phyloP scores from a whole-genome alignment of 805 yeast genomes.

The Yamadazyma ubonensis region DNA sequence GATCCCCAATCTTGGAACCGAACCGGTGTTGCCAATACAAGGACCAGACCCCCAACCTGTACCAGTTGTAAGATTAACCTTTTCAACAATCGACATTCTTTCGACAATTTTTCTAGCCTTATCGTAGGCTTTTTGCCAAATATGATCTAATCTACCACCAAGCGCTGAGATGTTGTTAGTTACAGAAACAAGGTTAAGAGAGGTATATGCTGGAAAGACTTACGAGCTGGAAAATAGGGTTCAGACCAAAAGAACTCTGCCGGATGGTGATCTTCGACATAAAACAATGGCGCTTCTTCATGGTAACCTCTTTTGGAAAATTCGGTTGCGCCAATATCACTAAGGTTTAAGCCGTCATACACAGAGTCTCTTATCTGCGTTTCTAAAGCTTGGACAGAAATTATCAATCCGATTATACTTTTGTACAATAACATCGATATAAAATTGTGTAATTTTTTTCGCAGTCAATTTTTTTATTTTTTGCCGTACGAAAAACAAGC shows the following conservation, averaged over 20 bases:
- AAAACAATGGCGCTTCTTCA: constrained; percentile 31
- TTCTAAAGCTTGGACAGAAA: background rate
- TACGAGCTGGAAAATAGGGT: constrained; percentile 39
- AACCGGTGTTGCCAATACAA: constrained; percentile 61
- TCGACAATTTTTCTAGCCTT: constrained; percentile 56
- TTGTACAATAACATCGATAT: too few species aligned
- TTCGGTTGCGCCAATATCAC: background rate
- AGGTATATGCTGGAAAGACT: constrained; percentile 16
- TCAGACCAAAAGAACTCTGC: constrained; percentile 26
- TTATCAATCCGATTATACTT: background rate
- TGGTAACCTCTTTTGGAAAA: constrained; percentile 27
- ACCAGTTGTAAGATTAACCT: constrained; percentile 62
- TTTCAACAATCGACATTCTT: constrained; percentile 56
- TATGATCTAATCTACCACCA: constrained; percentile 49
- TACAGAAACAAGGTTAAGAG: background rate
- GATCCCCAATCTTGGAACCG: constrained; percentile 53
- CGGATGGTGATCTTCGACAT: constrained; percentile 27
- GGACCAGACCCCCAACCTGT: constrained; percentile 65
- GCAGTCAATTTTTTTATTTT: too few species aligned
- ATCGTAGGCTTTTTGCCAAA: constrained; percentile 58
- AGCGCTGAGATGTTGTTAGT: constrained; percentile 23
- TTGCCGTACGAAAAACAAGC: too few species aligned
- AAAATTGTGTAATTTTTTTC: too few species aligned
- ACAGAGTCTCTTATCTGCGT: background rate
- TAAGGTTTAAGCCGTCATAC: background rate